Evolutionary conservation across 768 basidiomycete genomes (phyloP), one percentile per base, ranked within the genome.

Genomic region (Fistulinella prunicolor): DNA sequence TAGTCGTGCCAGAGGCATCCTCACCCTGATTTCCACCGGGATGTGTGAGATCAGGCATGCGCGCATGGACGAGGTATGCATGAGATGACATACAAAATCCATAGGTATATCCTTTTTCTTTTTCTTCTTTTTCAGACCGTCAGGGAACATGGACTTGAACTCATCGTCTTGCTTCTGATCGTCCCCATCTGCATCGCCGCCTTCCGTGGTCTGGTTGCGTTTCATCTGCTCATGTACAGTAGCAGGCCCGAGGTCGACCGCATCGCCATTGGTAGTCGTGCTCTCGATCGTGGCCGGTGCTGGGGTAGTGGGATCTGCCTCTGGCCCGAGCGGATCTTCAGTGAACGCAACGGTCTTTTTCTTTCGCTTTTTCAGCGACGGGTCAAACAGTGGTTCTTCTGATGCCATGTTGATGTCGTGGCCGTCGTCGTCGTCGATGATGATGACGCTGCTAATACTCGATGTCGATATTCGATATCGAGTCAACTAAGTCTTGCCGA

Each of bases 31-130:
- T 24, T 30, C 38, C n/a, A n/a, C 40, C 37, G 14, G n/a, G 7
- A 35, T 9, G 41, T 9, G 34, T 40, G 36, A 44, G 46, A 51
- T 49, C 38, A 32, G 38, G 46, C 6, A 30, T 14, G 14, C 3
- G 21, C 12, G 3, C 7, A 37, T 4, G 9, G 23, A 39, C 13
- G n/a, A 29, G 13, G 9, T 38, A 16, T 6, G 3, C 13, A 38
- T 2, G 17, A 36, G 13, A 28, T 28, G 22, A 73, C 85, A 55
- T 63, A 87, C 87, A 50, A 89, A 70, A 68, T 90, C 87, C 65
- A 89, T 77, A 5, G 88, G 89, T 49, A 92, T 88, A 47, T 91
- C 90, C 67, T 90, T 92, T 76, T 87, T 90, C 75, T 92, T 93
- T 73, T 91, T 92, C 69, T 91, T 92, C 79, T 87, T 92, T 79